Evolutionary conservation across 2,329 filamentous ascomycete genomes (phyloP).

Genomic region (Leptographium radiaticola): DNA sequence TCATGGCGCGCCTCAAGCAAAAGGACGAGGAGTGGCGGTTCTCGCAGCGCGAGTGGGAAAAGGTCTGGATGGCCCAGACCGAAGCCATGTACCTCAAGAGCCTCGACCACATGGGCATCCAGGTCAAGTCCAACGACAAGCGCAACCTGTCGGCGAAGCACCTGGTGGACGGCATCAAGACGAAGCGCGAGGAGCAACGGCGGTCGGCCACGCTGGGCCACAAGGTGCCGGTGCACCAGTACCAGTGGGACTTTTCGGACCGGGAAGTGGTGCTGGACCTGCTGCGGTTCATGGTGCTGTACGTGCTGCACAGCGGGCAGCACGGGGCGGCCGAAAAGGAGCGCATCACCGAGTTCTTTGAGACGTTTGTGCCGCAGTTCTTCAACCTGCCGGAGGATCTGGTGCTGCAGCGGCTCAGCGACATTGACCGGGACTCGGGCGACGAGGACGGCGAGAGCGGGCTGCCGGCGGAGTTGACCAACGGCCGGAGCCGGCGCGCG

Average conservation of each 20-base stretch:
- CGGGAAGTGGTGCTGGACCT: slow-evolving; percentile 52
- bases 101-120: slow-evolving; percentile 90
- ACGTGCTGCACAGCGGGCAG: slow-evolving; percentile 54
- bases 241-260: slow-evolving; percentile 61
- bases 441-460: slow-evolving; percentile 69
- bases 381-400: slow-evolving; percentile 62
- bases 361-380: slow-evolving; percentile 62
- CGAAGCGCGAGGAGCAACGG: slow-evolving; percentile 82
- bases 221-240: slow-evolving; percentile 56
- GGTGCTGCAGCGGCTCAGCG: slow-evolving; percentile 52
- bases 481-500: slow-evolving; percentile 42
- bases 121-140: slow-evolving; percentile 81
- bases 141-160: slow-evolving; percentile 82
- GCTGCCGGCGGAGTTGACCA: slow-evolving; percentile 56
- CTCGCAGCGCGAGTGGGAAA: slow-evolving; percentile 91
- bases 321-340: slow-evolving; percentile 62
- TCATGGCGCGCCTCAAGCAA: slow-evolving; percentile 81
- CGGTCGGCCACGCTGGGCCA: slow-evolving; percentile 47
- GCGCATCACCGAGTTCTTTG: slow-evolving; percentile 61
- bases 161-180: slow-evolving; percentile 79
- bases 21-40: slow-evolving; percentile 98
- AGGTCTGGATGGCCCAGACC: slow-evolving; percentile 94
- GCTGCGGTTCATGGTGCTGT: slow-evolving; percentile 49
- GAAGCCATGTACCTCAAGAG: slow-evolving; percentile 92
- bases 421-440: slow-evolving; percentile 55